phyloP scores from a whole-genome alignment of 148 eudicot species.

The Linanthus parryae region DNA sequence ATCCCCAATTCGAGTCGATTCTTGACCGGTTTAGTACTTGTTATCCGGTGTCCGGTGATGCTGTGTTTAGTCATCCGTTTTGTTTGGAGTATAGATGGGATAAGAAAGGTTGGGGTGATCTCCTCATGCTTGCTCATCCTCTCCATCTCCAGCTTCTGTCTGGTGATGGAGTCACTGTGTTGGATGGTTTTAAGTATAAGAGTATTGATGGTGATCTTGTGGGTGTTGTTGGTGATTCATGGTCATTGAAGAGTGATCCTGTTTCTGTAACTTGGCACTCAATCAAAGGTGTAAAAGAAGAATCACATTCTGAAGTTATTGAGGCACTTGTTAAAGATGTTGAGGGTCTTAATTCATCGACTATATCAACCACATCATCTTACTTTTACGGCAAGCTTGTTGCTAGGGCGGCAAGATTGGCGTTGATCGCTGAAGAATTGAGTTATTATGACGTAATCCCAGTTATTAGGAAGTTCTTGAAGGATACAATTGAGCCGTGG shows the following conservation, averaged over 20 bases:
- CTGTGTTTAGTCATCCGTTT: conserved; percentile 49
- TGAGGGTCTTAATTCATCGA: conserved; percentile 29
- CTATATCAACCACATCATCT: conserved; percentile 61
- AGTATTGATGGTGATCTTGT: conserved; percentile 96
- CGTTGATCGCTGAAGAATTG: conserved; percentile 90
- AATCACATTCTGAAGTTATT: conserved; percentile 49
- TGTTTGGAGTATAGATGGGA: conserved; percentile 75
- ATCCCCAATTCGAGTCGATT: conserved; percentile 31
- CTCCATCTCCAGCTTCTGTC: conserved; percentile 63
- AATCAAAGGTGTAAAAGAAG: conserved; percentile 52
- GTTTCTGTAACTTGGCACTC: conserved; percentile 88
- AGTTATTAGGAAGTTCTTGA: conserved; percentile 47
- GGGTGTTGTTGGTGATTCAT: conserved; percentile 87
- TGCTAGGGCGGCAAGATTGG: conserved; percentile 91
- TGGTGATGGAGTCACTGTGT: conserved; percentile 26
- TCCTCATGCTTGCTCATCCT: conserved; percentile 89
- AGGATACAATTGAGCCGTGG: conserved; percentile 84
- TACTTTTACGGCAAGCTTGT: conserved; percentile 77
- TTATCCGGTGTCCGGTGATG: conserved; percentile 69
- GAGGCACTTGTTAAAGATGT: conserved; percentile 65
- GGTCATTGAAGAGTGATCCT: conserved; percentile 67
- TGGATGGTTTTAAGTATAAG: conserved; percentile 66
- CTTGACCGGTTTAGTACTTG: conserved; percentile 73
- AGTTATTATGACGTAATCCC: conserved; percentile 58
- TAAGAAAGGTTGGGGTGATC: conserved; percentile 75